Base-by-base conservation (phyloP, 305 asterid genomes). In the Plantago coronopus region DNA sequence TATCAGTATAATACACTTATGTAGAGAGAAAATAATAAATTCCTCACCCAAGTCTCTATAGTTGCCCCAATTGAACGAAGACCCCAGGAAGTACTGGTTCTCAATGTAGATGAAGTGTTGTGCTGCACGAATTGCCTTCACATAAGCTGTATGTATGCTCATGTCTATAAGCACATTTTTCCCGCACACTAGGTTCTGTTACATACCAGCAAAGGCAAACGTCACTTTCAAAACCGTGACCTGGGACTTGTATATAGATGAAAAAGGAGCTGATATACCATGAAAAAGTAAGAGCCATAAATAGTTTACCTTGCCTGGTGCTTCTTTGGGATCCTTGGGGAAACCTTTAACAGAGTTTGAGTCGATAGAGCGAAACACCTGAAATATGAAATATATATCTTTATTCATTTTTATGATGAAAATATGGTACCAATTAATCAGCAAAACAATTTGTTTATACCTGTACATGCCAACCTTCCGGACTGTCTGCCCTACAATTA, bases 381-480 rank as follows among this genome's bases (percentile, higher is more conserved):
- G 61, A 55, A 60, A 47, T 23, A 16, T 17, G n/a, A 18, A 48
- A 38, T 11, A 38, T 38, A 3, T 38, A 12, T 11, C 7, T 38
- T 38, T 2, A 9, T 38, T 38, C 27, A 15, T 49, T 42, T 63
- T 64, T 67, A 72, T 63, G 48, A 23, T 48, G 13, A 19, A 21
- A 48, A 54, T n/a, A 66, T 37, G 59, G 48, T 65, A 42, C 53
- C 21, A 54, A 62, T 61, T 48, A 68, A 44, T 15, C 53, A 65
- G 31, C 22, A 37, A 23, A 8, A 59, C 62, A 53, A 18, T 23
- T 19, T 45, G 11, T 25, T 25, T 15, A 62, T 72, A 91, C 96
- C 90, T 91, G 98, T 65, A 81, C 79, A 45, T 91, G 84, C 98
- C 98, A 91, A 45, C 74, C 64, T 67, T 91, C 96, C 11, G 82